Conservation (phyloP, 345 rosid species). For the Microthlaspi erraticum region DNA sequence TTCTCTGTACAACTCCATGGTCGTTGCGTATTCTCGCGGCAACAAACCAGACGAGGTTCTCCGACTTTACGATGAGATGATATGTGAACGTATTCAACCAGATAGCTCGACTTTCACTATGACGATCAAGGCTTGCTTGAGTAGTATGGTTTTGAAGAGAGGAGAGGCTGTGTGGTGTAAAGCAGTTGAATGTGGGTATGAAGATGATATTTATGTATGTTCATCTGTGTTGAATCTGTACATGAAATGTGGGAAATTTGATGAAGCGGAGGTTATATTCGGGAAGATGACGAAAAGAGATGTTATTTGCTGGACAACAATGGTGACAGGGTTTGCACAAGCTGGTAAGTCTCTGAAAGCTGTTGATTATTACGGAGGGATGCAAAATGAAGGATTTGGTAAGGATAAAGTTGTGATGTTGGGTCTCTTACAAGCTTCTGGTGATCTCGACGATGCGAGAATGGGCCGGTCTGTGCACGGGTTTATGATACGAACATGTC, state of each 20-base stretch:
- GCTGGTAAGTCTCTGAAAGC: slow-evolving; percentile 57
- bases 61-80: slow-evolving; percentile 58
- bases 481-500: slow-evolving; percentile 54
- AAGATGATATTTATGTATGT: slow-evolving; percentile 66
- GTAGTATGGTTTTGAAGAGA: slow-evolving; percentile 47
- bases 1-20: slow-evolving; percentile 61
- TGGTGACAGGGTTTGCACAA: slow-evolving; percentile 65
- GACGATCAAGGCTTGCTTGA: slow-evolving; percentile 70
- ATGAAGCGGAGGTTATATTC: slow-evolving; percentile 59
- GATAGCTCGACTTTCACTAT: slow-evolving; percentile 81
- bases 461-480: slow-evolving; percentile 70
- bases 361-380: slow-evolving; percentile 52
- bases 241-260: slow-evolving; percentile 58
- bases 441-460: slow-evolving; percentile 53
- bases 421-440: slow-evolving; percentile 73
- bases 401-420: slow-evolving; percentile 62
- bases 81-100: slow-evolving; percentile 54
- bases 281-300: slow-evolving; percentile 63
- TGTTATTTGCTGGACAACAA: slow-evolving; percentile 72
- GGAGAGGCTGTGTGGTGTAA: slow-evolving; percentile 63
- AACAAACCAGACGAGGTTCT: slow-evolving; percentile 52
- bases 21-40: slow-evolving; percentile 59
- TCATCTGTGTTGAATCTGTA: slow-evolving; percentile 78
- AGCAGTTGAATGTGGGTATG: slow-evolving; percentile 65
- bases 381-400: slow-evolving; percentile 67